A percentile compares a stretch with the other conserved stretches of the same genome.
Evolutionary conservation across 371 early-diverging fungal species (phyloP).

Genomic region (Actinomucor elegans): DNA sequence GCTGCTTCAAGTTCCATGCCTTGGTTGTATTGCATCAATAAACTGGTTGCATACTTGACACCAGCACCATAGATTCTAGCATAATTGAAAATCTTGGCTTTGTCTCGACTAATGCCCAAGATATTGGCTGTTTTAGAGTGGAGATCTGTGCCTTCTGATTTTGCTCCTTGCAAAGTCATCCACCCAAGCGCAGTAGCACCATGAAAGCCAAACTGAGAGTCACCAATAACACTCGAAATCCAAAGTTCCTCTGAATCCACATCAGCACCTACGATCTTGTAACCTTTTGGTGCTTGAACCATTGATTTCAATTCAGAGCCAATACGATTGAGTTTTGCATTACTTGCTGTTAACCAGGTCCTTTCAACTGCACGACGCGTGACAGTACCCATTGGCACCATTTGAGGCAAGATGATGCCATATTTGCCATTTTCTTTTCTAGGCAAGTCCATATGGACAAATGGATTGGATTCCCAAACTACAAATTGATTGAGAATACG

Average conservation of each 20-base stretch:
- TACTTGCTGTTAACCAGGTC: slow-evolving; percentile 96
- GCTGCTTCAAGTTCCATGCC: slow-evolving; percentile 70
- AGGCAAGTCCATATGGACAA: slow-evolving; percentile 48
- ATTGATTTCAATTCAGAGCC: slow-evolving; percentile 94
- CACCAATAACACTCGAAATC: slow-evolving; percentile 94
- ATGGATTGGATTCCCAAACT: slow-evolving; percentile 61
- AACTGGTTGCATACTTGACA: slow-evolving; percentile 76
- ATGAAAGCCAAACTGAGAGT: slow-evolving; percentile 91
- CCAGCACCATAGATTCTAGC: slow-evolving; percentile 97
- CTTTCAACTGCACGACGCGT: slow-evolving; percentile 93
- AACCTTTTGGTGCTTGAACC: slow-evolving; percentile 81
- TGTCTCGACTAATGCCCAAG: slow-evolving; percentile 83
- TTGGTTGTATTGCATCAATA: slow-evolving; percentile 83
- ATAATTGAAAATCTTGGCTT: slow-evolving; percentile 97
- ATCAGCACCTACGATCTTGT: slow-evolving; percentile 94
- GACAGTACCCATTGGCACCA: slow-evolving; percentile 95
- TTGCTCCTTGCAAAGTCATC: slow-evolving; percentile 97
- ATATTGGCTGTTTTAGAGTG: slow-evolving; percentile 93
- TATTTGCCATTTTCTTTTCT: slow-evolving; percentile 31
- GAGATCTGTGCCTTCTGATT: slow-evolving; percentile 87
- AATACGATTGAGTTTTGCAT: slow-evolving; percentile 86
- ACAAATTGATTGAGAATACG: slow-evolving; percentile 87
- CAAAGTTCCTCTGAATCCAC: slow-evolving; percentile 98
- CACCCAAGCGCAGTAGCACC: slow-evolving; percentile 95
- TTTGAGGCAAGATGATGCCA: slow-evolving; percentile 92